phyloP scores from a whole-genome alignment of 2,329 filamentous ascomycete species.

The Alternaria metachromatica region DNA sequence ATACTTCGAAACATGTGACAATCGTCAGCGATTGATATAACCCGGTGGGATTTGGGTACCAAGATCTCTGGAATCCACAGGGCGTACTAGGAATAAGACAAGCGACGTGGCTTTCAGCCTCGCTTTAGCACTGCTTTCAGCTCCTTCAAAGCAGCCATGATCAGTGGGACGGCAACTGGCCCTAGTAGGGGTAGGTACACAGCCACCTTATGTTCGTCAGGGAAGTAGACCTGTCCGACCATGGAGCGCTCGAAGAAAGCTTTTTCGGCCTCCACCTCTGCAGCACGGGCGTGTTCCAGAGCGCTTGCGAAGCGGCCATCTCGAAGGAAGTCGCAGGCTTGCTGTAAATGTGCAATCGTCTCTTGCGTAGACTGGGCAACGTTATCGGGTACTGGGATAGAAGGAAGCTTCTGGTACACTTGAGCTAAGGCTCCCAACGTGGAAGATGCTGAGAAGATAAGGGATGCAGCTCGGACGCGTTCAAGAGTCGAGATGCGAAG shows the following conservation, averaged over 20 bases:
- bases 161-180: conserved; percentile 85
- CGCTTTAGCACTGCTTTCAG: conserved; percentile 27
- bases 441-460: conserved; percentile 87
- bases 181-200: conserved; percentile 93
- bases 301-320: conserved; percentile 69
- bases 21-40: background rate
- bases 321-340: conserved; percentile 74
- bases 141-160: conserved; percentile 86
- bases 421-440: conserved; percentile 92
- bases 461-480: conserved; percentile 82
- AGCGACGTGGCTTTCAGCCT: conserved; percentile 14
- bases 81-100: background rate
- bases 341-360: conserved; percentile 77
- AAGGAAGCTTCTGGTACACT: conserved; percentile 78
- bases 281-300: conserved; percentile 79
- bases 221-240: conserved; percentile 98
- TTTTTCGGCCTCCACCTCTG: conserved; percentile 86
- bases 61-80: background rate
- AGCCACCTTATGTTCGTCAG: conserved; percentile 96
- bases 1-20: background rate
- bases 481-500: conserved; percentile 83
- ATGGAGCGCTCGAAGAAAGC: conserved; percentile 99
- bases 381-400: conserved; percentile 86
- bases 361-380: conserved; percentile 86
- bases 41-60: background rate